Base-by-base conservation (phyloP, 2,329 filamentous ascomycete genomes). In the Penicillium sp. region DNA sequence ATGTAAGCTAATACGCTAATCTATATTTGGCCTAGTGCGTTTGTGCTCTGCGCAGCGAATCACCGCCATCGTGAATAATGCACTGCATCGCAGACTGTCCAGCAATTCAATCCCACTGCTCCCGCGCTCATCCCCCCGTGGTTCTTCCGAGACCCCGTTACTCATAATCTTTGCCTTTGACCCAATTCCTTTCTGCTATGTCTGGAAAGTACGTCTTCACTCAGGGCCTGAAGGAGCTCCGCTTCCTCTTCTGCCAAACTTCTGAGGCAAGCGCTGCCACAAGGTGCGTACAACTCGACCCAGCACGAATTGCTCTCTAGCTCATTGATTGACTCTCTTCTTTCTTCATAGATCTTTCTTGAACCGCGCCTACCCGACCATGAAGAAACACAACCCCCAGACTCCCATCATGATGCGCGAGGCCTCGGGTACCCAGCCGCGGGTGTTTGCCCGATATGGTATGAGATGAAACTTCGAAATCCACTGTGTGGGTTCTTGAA, bases 321-420 rank as follows among this genome's bases (percentile, higher is more conserved):
- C 11, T 23, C 48, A 47, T 11, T 34, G 16, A 27, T 19, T 56
- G 40, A 52, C 27, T 23, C 23, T 30, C 9, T 38, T 34, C 1
- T 48, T 27, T 16, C 6, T 2, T 19, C 67, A 16, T n/a, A 97
- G 94, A 75, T 87, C 89, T 29, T 99, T 99, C 78, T 82, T 99
- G 63, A 88, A 87, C 62, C 86, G 90, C 73, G 87, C 91, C 63
- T 99, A 99, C 77, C 94, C 94, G 43, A 94, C 90, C 57, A 97
- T 99, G 93, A 99, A 99, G 86, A 95, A 96, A 82, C 90, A 93
- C 83, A 99, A 99, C 80, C 94, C 94, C 53, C 81, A 89, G 76
- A 92, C 84, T 45, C 94, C 94, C 51, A 97, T 99, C 76, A 81
- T 99, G 81, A 86, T 99, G 70, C 90, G 94, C 71, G 94, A 97